Base-by-base conservation (phyloP, 2,329 filamentous ascomycete genomes). In the Cercospora sp. region DNA sequence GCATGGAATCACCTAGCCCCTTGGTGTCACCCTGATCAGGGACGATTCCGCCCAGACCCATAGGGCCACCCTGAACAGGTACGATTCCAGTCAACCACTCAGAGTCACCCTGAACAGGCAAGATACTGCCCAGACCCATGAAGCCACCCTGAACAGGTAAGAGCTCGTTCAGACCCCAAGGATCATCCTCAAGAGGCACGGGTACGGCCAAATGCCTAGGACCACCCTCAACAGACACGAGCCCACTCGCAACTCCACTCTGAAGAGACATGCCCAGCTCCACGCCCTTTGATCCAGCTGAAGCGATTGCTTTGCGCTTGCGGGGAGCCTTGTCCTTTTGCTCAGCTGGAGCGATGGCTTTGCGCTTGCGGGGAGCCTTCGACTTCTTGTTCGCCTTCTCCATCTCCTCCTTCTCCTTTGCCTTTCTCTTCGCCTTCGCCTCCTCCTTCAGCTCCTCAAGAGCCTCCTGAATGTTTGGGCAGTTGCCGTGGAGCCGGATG, bases 401-500 rank as follows among this genome's bases (percentile, higher is more conserved):
- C 13, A 13, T 40, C 64, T 66, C 61, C 40, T 4, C 40, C 42
- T 61, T 66, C 31, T 55, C 36, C 20, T 13, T 26, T 8, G n/a
- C 33, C 6, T n/a, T 6, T 7, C n/a, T 16, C 55, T 58, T 68
- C 64, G n/a, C 53, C 48, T 57, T 42, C 20, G 51, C 48, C 12
- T 58, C 23, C 67, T 66, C 5, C 23, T 9, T 66, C 23, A 18
- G 42, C n/a, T 57, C 33, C n/a, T 33, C 42, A 3, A 65, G 53
- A 33, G 33, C 57, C 9, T 33, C 18, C 23, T 57, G 53, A n/a
- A 70, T 20, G 4, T 28, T 58, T 10, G 36, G 42, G 42, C 68
- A 68, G 20, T 68, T 45, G 12, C 65, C 66, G n/a, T 68, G 63
- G 26, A 70, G 58, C 9, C 40, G 30, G 5, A 70, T 63, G 8